Base-by-base conservation (phyloP, 2,329 filamentous ascomycete genomes). In the Fonsecaea monophora region DNA sequence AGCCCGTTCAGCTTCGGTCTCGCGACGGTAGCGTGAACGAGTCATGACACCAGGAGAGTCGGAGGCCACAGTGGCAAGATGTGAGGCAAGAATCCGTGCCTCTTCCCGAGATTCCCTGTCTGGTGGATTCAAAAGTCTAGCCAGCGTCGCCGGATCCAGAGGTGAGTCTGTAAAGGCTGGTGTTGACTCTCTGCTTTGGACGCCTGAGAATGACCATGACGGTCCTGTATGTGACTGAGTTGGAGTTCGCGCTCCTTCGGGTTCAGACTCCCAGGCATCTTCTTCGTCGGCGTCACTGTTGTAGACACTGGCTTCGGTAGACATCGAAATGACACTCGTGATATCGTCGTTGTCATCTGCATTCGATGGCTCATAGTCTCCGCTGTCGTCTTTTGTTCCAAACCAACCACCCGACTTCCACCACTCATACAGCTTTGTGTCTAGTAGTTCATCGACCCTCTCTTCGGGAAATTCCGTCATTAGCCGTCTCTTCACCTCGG, bases 371-470 rank as follows among this genome's bases (percentile, higher is more conserved):
- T 82, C 77, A 76, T 94, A 98, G 69, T 94, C 90, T 34, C 91
- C 91, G 74, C 92, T 97, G 4, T 84, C 83, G 76, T 98, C 94
- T 37, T 89, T 83, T 15, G 89, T 89, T 1, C 94, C 94, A 89
- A 92, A 97, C 81, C 91, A 91, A 7, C 92, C 92, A 21, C 92
- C 92, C 62, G 84, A 83, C 60, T 90, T 88, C 91, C 92, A 98
- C 87, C 94, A 95, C 35, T 83, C 83, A 76, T 97, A 98, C 1
- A 97, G 81, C 66, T 88, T 89, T 1, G 85, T 84, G 70, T 94
- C 90, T 2, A 97, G 82, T 45, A 87, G 86, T 34, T 86, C 85
- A 91, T 48, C 88, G 81, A 6, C 77, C 74, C 74, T 77, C 63
- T 76, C 78, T 13, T 53, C 61, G 2, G 66, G 57, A 50, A 68